Conservation (phyloP, 495 filamentous ascomycete genomes). For the Trichoderma gamsii region DNA sequence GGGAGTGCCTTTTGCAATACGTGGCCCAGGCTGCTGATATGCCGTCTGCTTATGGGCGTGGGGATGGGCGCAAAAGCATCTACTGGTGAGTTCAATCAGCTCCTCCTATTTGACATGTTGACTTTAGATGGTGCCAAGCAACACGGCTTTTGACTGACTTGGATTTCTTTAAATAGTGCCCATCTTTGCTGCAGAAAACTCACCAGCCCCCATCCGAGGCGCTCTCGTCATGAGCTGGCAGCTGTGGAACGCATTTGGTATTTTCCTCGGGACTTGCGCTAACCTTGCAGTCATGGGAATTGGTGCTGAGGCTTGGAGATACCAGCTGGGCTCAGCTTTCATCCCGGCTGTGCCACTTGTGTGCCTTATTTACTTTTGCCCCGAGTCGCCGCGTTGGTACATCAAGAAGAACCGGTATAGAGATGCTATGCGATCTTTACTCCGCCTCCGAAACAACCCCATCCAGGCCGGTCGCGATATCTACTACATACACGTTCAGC, state of each 20-base stretch:
- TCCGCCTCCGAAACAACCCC: slow-evolving; percentile 54
- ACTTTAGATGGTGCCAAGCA: background rate
- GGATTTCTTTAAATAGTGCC: slow-evolving; percentile 44
- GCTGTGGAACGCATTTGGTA: slow-evolving; percentile 78
- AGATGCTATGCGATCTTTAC: slow-evolving; percentile 58
- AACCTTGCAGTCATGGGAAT: slow-evolving; percentile 59
- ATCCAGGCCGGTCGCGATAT: slow-evolving; percentile 72
- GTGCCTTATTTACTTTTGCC: slow-evolving; percentile 63
- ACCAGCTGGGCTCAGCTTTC: slow-evolving; percentile 74
- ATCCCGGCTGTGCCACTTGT: slow-evolving; percentile 66
- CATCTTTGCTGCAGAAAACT: slow-evolving; percentile 71
- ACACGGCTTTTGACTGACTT: slow-evolving; percentile 14
- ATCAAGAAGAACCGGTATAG: slow-evolving; percentile 57
- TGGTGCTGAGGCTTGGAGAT: slow-evolving; percentile 59
- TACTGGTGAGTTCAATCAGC: background rate
- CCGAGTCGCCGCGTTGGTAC: slow-evolving; percentile 61
- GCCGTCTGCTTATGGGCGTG: slow-evolving; percentile 61
- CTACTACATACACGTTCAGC: slow-evolving; percentile 63
- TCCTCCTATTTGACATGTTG: background rate
- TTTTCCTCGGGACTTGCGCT: slow-evolving; percentile 63
- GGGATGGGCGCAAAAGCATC: slow-evolving; percentile 62
- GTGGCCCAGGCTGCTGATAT: slow-evolving; percentile 57
- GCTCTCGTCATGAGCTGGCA: slow-evolving; percentile 82
- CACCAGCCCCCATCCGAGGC: slow-evolving; percentile 68
- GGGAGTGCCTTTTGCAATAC: slow-evolving; percentile 55